A percentile compares a stretch with the other conserved stretches of the same genome.
Evolutionary conservation across 2,329 filamentous ascomycete genomes (phyloP).

Genomic region (Monosporascus sp.): DNA sequence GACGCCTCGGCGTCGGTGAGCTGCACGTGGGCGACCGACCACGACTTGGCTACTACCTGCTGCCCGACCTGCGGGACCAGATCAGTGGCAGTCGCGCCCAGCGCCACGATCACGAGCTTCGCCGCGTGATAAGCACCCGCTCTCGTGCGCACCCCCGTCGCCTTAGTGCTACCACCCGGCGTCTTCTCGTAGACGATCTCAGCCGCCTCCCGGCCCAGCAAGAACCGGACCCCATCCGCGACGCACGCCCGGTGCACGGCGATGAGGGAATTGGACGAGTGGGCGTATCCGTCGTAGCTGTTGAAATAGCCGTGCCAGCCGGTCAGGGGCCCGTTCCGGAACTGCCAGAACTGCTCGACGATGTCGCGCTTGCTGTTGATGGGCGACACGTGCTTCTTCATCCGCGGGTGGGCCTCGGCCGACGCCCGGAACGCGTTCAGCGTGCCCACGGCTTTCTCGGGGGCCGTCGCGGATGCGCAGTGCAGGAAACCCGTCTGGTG

Average conservation of each 20-base stretch:
- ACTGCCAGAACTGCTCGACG: background rate
- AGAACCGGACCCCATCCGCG: slow-evolving; percentile 26
- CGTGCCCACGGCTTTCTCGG: slow-evolving; percentile 42
- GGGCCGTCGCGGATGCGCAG: slow-evolving; percentile 41
- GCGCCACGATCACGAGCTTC: slow-evolving; percentile 43
- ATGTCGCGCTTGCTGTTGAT: slow-evolving; percentile 36
- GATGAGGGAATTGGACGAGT: slow-evolving; percentile 46
- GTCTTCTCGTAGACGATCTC: background rate
- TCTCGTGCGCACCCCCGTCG: slow-evolving; percentile 21
- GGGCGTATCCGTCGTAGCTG: slow-evolving; percentile 51
- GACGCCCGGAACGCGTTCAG: slow-evolving; percentile 37
- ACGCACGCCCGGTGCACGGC: slow-evolving; percentile 40
- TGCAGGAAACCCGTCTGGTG: slow-evolving; percentile 43
- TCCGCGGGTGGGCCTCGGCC: slow-evolving; percentile 34
- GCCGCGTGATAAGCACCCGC: slow-evolving; percentile 22
- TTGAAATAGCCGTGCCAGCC: slow-evolving; percentile 58
- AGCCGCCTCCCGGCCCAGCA: slow-evolving; percentile 34
- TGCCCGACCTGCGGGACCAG: slow-evolving; percentile 44
- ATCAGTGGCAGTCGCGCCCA: slow-evolving; percentile 43
- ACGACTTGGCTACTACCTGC: slow-evolving; percentile 51
- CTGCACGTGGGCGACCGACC: slow-evolving; percentile 56
- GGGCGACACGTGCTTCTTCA: slow-evolving; percentile 34
- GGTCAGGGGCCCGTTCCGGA: background rate
- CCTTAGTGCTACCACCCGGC: background rate
- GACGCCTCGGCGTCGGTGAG: slow-evolving; percentile 50